Evolutionary conservation across 345 rosid genomes (phyloP).

Genomic region (Ailanthus altissimus): DNA sequence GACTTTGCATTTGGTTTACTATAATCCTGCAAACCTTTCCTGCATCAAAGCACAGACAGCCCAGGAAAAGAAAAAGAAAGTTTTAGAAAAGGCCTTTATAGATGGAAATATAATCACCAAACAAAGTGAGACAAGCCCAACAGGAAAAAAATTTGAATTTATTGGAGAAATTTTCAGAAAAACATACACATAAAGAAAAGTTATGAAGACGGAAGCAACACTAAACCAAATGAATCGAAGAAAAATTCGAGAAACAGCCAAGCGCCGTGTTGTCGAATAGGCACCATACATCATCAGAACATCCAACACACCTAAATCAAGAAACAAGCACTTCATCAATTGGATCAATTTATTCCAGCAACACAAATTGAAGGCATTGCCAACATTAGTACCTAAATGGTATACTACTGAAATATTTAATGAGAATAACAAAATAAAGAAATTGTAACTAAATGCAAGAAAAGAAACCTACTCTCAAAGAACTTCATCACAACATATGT

Average conservation of each 20-base stretch:
- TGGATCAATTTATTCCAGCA: slow-evolving; percentile 9
- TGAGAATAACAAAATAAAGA: neutral
- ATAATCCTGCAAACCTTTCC: slow-evolving; percentile 70
- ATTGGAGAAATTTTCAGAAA: neutral
- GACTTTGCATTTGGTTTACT: slow-evolving; percentile 47
- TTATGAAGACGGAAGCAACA: slow-evolving; percentile 66
- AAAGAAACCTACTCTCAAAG: slow-evolving; percentile 62
- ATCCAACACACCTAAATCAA: slow-evolving; percentile 76
- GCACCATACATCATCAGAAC: slow-evolving; percentile 97
- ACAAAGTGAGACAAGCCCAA: slow-evolving; percentile 7
- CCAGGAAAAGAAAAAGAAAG: slow-evolving; percentile 1
- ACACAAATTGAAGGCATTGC: neutral
- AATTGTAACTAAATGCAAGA: neutral
- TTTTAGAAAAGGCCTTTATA: slow-evolving; percentile 9
- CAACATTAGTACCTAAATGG: slow-evolving; percentile 4
- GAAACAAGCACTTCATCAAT: slow-evolving; percentile 23
- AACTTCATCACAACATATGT: slow-evolving; percentile 95
- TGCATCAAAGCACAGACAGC: slow-evolving; percentile 36
- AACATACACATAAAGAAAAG: slow-evolving; percentile 93
- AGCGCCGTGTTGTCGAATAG: slow-evolving; percentile 74
- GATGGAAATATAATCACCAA: neutral
- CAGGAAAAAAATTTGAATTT: slow-evolving; percentile 13
- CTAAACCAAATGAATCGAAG: slow-evolving; percentile 86
- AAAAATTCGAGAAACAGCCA: slow-evolving; percentile 83
- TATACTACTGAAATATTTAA: neutral